A percentile compares a stretch with the other conserved stretches of the same genome.
Conservation (phyloP, 306 rosid genomes). For the Lablab purpureus region DNA sequence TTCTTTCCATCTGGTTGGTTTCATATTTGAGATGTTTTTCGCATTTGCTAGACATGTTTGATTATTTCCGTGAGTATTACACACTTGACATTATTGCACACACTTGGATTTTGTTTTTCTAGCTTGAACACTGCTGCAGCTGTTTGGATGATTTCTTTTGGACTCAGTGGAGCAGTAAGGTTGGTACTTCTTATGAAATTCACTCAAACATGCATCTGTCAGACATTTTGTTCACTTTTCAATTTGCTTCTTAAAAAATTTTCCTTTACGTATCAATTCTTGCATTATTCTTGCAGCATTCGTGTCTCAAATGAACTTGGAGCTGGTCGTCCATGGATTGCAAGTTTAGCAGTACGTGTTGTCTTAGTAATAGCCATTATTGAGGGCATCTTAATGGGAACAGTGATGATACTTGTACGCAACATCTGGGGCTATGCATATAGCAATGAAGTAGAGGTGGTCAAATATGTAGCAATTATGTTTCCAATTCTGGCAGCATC, state of each 20-base stretch:
- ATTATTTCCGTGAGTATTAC: neutral
- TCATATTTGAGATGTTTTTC: constrained; percentile 16
- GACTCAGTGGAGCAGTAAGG: constrained; percentile 83
- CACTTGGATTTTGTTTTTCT: constrained; percentile 42
- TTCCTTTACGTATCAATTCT: neutral
- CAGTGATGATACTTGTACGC: constrained; percentile 60
- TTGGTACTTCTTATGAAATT: constrained; percentile 41
- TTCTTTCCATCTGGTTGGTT: constrained; percentile 72
- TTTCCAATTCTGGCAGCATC: constrained; percentile 74
- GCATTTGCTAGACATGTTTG: neutral
- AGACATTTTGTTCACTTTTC: neutral
- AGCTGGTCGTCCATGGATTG: constrained; percentile 49
- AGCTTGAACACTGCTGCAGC: constrained; percentile 67
- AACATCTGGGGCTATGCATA: constrained; percentile 79
- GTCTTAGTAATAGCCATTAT: constrained; percentile 44
- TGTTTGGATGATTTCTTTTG: constrained; percentile 80
- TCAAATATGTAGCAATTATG: constrained; percentile 64
- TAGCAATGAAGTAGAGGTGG: constrained; percentile 68
- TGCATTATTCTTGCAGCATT: constrained; percentile 54
- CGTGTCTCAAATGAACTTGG: constrained; percentile 57
- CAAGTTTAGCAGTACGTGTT: constrained; percentile 49
- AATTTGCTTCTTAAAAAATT: neutral
- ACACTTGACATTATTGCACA: neutral
- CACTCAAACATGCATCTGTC: neutral
- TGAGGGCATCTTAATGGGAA: constrained; percentile 54